phyloP scores from a whole-genome alignment of 495 filamentous ascomycete genomes.

The Evernia prunastri region DNA sequence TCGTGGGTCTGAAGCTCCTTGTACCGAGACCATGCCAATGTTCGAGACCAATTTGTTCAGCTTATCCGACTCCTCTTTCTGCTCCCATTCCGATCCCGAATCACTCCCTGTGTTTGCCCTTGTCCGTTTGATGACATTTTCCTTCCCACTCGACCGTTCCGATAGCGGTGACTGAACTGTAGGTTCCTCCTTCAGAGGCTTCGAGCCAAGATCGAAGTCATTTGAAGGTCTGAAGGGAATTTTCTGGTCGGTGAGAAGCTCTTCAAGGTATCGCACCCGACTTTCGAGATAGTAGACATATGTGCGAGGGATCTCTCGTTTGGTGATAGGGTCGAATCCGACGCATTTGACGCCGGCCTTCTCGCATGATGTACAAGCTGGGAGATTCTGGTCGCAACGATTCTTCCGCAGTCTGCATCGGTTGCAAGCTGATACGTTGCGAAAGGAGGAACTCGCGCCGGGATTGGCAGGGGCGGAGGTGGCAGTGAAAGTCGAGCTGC shows the following conservation, averaged over 20 bases:
- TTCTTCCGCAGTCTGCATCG: slow-evolving; percentile 90
- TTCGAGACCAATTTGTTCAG: slow-evolving; percentile 69
- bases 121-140: slow-evolving; percentile 7
- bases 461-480: slow-evolving; percentile 27
- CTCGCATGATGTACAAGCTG: slow-evolving; percentile 82
- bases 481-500: slow-evolving; percentile 1
- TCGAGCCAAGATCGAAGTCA: slow-evolving; percentile 66
- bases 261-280: slow-evolving; percentile 74
- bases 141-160: slow-evolving; percentile 15
- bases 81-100: slow-evolving; percentile 34
- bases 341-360: slow-evolving; percentile 86
- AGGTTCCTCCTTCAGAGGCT: slow-evolving; percentile 38
- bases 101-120: slow-evolving; percentile 19
- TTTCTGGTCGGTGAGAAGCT: slow-evolving; percentile 60
- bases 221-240: slow-evolving; percentile 68
- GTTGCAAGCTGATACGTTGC: slow-evolving; percentile 93
- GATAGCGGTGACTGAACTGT: slow-evolving; percentile 12
- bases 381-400: slow-evolving; percentile 85
- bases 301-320: slow-evolving; percentile 86
- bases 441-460: slow-evolving; percentile 56
- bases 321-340: slow-evolving; percentile 92
- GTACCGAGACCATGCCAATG: slow-evolving; percentile 68
- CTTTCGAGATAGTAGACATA: slow-evolving; percentile 95
- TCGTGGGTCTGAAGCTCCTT: slow-evolving; percentile 67
- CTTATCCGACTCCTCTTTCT: slow-evolving; percentile 54